Evolutionary conservation across 768 basidiomycete species (phyloP), one percentile per base, ranked within the genome.

Genomic region (Leccinum rimulosum): DNA sequence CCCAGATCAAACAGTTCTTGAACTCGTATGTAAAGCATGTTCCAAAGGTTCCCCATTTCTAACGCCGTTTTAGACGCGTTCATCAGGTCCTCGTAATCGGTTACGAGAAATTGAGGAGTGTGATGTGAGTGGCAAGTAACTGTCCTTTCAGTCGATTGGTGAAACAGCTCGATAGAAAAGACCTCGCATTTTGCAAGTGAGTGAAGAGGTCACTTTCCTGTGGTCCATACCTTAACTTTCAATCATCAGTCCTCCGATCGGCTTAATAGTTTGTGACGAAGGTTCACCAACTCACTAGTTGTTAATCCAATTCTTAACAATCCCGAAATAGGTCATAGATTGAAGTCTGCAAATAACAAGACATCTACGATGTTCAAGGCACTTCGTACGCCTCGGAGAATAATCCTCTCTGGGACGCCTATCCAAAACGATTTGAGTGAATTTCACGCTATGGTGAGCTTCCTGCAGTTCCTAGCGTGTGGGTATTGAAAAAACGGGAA

Each of bases 401-500:
- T 98, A 61, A 95, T 99, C 38, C 79, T 99, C 4, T 95, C 95
- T 1, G 97, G 97, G 33, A 99, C 97, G 1, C 97, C 97, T 1
- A 91, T 99, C 45, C 97, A 98, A 71, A 99, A 99, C 73, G 93
- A 98, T 71, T 75, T 99, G 30, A 79, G 89, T 62, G 97, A 99
- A 73, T 96, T 96, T 68, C 96, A 97, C 73, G 84, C 94, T 4
- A 98, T 98, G 96, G 95, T 94, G 63, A 62, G 82, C 66, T 38
- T 19, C 15, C 55, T n/a, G 3, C 0, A 45, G 43, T 17, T 52
- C 38, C 52, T 47, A 47, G 8, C 1, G 10, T 19, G 28, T n/a
- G 35, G 3, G 50, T 40, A 10, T 40, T 40, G 10, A 56, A 38
- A 57, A 43, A 56, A 38, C 30, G 2, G 17, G 1, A 35, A 59